These are phyloP conservation scores for Pezizomycotina sp. DNA, from an alignment of 2,329 filamentous ascomycete genomes.

Conservation along the genomic window DNA sequence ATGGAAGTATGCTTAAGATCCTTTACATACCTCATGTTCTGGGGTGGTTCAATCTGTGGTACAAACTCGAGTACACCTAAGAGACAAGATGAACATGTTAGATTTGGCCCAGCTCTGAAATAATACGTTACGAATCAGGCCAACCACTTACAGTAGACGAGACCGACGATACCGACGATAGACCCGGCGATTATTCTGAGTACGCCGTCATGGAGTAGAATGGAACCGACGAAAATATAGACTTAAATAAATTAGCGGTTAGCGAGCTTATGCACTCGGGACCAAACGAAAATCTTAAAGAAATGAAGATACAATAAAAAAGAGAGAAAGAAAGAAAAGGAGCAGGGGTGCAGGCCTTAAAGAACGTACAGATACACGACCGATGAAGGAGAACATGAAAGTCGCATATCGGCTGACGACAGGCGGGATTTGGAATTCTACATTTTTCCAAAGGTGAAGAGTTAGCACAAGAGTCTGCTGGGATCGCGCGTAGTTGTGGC, in stretches of 20 bases:
- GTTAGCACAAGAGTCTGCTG: too few relatives aligned
- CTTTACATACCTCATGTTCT: conserved; percentile 73
- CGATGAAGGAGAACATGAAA: conserved; percentile 95
- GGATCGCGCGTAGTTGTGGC: too few relatives aligned
- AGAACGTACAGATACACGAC: conserved; percentile 68
- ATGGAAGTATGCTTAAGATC: too few relatives aligned
- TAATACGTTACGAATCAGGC: neutral
- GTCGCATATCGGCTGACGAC: conserved; percentile 86
- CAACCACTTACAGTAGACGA: conserved; percentile 44
- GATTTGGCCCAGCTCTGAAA: neutral
- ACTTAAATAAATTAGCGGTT: too few relatives aligned
- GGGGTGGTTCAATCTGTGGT: conserved; percentile 61
- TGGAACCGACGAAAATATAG: conserved; percentile 86
- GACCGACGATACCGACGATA: conserved; percentile 59
- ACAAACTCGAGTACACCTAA: conserved; percentile 52
- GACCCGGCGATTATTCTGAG: conserved; percentile 60
- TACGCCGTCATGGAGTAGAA: conserved; percentile 53
- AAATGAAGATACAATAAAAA: too few relatives aligned
- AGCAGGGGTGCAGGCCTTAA: conserved; percentile 1
- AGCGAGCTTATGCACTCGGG: conserved; percentile 8
- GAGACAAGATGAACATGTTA: neutral
- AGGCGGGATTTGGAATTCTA: conserved; percentile 87
- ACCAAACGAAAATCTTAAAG: neutral
- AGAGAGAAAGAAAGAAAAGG: conserved; percentile 1
- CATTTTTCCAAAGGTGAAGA: conserved; percentile 5